These are phyloP conservation scores for Jamesozyma spencerorum DNA, from an alignment of 805 yeast genomes.

Conservation along the genomic window DNA sequence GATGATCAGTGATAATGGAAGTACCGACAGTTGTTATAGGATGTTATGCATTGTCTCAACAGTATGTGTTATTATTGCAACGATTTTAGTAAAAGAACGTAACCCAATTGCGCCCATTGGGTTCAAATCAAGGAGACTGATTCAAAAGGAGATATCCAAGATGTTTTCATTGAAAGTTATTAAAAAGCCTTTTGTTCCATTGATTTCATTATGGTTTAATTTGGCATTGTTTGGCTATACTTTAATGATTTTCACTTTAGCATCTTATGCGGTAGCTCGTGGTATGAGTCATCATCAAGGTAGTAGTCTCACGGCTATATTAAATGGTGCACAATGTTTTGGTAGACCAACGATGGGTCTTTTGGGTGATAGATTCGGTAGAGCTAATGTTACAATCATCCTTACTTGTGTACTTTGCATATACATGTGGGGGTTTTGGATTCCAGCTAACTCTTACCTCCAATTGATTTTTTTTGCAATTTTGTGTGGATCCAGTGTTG, in stretches of 20 bases:
- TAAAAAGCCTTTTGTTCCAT: conserved; percentile 22
- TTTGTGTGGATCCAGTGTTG: conserved; percentile 36
- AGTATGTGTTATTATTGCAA: conserved; percentile 32
- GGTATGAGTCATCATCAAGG: conserved; percentile 40
- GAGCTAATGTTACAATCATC: conserved; percentile 37
- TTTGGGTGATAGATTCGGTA: conserved; percentile 37
- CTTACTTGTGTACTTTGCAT: conserved; percentile 32
- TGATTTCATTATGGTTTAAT: conserved; percentile 32
- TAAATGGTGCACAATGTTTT: conserved; percentile 38
- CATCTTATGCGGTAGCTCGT: conserved; percentile 37
- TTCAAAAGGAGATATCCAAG: conserved; percentile 17
- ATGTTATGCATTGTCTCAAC: conserved; percentile 33
- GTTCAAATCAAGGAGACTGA: conserved; percentile 18
- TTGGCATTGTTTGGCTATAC: conserved; percentile 34
- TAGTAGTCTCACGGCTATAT: conserved; percentile 34
- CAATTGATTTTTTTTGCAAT: conserved; percentile 35
- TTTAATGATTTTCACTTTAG: conserved; percentile 37
- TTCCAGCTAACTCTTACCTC: conserved; percentile 35
- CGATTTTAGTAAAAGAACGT: conserved; percentile 39
- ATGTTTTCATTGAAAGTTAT: conserved; percentile 13
- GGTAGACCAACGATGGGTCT: conserved; percentile 43
- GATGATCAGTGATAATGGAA: conserved; percentile 34
- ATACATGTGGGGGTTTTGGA: conserved; percentile 40
- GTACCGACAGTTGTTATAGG: conserved; percentile 36
- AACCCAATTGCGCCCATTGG: conserved; percentile 28